These are phyloP conservation scores for Epichloe sibirici DNA, from an alignment of 2,329 filamentous ascomycete species.

Conservation along the genomic window DNA sequence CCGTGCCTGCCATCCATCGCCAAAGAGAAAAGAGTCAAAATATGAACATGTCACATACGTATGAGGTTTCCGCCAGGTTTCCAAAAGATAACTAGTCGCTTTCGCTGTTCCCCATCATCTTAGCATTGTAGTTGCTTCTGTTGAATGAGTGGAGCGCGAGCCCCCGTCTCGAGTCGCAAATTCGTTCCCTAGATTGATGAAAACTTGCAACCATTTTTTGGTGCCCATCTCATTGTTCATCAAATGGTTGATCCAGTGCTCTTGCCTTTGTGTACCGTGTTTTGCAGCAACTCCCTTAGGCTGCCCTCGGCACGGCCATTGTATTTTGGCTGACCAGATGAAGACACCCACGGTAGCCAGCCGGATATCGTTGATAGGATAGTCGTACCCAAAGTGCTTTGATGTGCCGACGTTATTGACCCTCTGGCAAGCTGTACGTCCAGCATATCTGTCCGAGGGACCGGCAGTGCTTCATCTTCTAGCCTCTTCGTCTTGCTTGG, in stretches of 20 bases:
- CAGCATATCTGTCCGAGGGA: slow-evolving; percentile 11
- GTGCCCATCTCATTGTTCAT: background rate
- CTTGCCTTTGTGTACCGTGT: background rate
- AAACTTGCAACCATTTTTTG: too few species aligned
- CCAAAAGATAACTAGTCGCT: too few species aligned
- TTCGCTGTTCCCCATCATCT: too few species aligned
- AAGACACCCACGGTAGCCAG: slow-evolving; percentile 34
- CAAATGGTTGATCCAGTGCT: background rate
- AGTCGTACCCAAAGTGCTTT: slow-evolving; percentile 14
- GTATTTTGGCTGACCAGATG: background rate
- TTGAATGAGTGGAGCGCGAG: too few species aligned
- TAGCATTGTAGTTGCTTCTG: too few species aligned
- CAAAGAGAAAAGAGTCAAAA: too few species aligned
- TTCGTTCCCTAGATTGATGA: too few species aligned
- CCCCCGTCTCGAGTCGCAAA: too few species aligned
- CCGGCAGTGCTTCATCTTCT: background rate
- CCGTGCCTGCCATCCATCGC: too few species aligned
- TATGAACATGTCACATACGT: too few species aligned
- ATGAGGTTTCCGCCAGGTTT: too few species aligned
- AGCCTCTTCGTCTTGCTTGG: background rate
- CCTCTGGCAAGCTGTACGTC: slow-evolving; percentile 17
- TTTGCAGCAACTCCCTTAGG: slow-evolving; percentile 1
- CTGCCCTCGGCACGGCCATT: slow-evolving; percentile 4
- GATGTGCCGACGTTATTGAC: slow-evolving; percentile 14
- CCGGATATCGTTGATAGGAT: slow-evolving; percentile 28